Base-by-base conservation (phyloP, 1,284 basidiomycete species). In the Boletus calvinii region DNA sequence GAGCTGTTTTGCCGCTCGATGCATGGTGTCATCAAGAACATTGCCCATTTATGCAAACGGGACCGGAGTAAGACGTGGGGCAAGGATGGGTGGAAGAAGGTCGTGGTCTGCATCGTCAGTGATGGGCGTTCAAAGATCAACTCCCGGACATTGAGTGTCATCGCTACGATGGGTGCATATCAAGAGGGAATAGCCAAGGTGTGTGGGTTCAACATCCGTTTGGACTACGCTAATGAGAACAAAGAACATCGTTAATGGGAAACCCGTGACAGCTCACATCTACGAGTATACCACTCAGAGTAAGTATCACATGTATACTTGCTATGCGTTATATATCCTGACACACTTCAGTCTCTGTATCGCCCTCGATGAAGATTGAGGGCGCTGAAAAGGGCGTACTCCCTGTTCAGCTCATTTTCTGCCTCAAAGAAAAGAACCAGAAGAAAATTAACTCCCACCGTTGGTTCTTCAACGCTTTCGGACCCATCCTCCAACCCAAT, bases 1-100 rank as follows among this genome's bases (percentile, higher is more conserved):
- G 74, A 79, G 53, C 74, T 90, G 7, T 89, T 95, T 71, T 89
- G 85, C 61, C 74, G 92, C 39, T 92, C 93, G 0, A 94, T 96
- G 91, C 86, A 94, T 61, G 93, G 93, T 52, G 88, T 96, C 12
- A 92, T 96, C 74, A 92, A 87, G 75, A 94, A 94, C 63, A 79
- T 92, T 47, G 83, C 83, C 12, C 87, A 92, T 66, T 69, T 95
- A 55, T 94, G 90, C 68, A 88, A 86, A 59, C 77, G 92, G 18
- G 87, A 88, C 40, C 73, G 90, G 50, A 90, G 86, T 61, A 93
- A 92, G 77, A 97, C 89, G 1, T 98, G 95, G 95, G 94, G 94
- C 1, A 89, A 92, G 67, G 92, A 97, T 0, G 94, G 94, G 0
- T 98, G 95, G 95, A 96, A 97, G 77, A 98, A 97, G 79, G 91